Conservation (phyloP, 768 basidiomycete species). For the Pholiota conissans region DNA sequence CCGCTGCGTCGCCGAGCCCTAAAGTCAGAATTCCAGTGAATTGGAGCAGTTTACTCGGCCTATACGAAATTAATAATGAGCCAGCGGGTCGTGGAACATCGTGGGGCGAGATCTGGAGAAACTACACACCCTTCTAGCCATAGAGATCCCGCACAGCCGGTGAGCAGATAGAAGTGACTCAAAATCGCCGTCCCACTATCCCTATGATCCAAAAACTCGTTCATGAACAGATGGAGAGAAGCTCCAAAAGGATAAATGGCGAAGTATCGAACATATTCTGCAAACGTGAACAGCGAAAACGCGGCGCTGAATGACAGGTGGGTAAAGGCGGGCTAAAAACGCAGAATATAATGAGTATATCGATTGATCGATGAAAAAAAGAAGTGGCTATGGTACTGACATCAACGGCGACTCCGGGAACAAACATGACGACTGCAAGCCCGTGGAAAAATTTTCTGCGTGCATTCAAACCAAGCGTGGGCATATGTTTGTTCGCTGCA, state of each 20-base stretch:
- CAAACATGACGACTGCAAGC: conserved; percentile 93
- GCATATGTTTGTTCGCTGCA: conserved; percentile 87
- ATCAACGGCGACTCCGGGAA: conserved; percentile 91
- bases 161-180: conserved; percentile 96
- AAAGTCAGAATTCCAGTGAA: conserved; percentile 88
- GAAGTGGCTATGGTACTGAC: conserved; percentile 48
- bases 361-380: conserved; percentile 6
- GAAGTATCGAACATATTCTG: conserved; percentile 98
- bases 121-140: conserved; percentile 86
- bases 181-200: conserved; percentile 95
- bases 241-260: conserved; percentile 97
- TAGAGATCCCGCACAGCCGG: conserved; percentile 89
- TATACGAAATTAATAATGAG: conserved; percentile 18
- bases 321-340: conserved; percentile 86
- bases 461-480: conserved; percentile 87
- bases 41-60: conserved; percentile 44
- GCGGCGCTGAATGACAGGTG: conserved; percentile 94
- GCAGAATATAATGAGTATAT: conserved; percentile 13
- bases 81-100: conserved; percentile 1
- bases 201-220: conserved; percentile 94
- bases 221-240: conserved; percentile 91
- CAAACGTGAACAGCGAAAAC: conserved; percentile 93
- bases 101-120: neutral
- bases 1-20: conserved; percentile 93
- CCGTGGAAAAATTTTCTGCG: conserved; percentile 97